Conservation (phyloP, 148 eudicot genomes). For the Nepenthes mirabilis region DNA sequence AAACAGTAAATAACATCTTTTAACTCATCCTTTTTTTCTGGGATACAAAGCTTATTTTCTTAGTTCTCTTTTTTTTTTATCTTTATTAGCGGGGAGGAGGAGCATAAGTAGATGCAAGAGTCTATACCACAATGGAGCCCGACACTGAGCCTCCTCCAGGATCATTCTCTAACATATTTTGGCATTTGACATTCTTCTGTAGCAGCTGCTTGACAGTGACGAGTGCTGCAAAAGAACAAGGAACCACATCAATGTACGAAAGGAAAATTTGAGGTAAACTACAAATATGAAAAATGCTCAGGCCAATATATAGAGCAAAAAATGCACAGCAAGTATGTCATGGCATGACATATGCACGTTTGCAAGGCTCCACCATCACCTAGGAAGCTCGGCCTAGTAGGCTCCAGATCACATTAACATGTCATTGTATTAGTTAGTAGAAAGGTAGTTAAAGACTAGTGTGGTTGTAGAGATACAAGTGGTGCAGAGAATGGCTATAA, state of each 20-base stretch:
- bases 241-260: background rate
- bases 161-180: slow-evolving; percentile 85
- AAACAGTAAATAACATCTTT: background rate
- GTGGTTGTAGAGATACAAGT: too few relatives aligned
- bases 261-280: too few relatives aligned
- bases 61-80: too few relatives aligned
- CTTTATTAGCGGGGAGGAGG: background rate
- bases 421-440: too few relatives aligned
- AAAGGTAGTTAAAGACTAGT: too few relatives aligned
- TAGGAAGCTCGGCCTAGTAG: too few relatives aligned
- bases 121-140: slow-evolving; percentile 61
- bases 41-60: background rate
- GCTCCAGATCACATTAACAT: too few relatives aligned
- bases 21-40: too few relatives aligned
- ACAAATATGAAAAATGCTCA: background rate
- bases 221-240: slow-evolving; percentile 46
- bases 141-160: slow-evolving; percentile 95
- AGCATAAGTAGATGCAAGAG: slow-evolving; percentile 4
- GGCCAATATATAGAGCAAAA: background rate
- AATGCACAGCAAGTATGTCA: background rate
- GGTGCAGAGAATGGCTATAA: too few relatives aligned
- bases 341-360: too few relatives aligned
- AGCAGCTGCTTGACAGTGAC: slow-evolving; percentile 82
- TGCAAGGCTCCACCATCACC: too few relatives aligned
- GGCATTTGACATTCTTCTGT: slow-evolving; percentile 78